Evolutionary conservation across 306 rosid genomes (phyloP), one percentile per base, ranked within the genome.

Genomic region (Castanopsis chinensis): DNA sequence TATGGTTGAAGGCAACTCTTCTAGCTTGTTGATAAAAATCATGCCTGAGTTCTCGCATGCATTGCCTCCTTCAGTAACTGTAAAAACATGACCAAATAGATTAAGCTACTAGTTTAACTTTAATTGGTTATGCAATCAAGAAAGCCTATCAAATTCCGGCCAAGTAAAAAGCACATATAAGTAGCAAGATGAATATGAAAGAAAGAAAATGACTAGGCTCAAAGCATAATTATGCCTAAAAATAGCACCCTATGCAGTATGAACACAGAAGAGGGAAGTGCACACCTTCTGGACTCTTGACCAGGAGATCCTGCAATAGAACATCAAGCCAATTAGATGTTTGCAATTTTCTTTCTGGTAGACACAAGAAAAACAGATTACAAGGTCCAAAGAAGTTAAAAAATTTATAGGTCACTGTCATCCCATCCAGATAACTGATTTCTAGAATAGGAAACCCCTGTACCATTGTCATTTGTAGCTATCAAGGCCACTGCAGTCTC

Each of bases 1-100:
- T 21, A 92, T 83, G 8, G 85, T 86, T 82, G 91, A 85, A 41
- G 95, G 95, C 69, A 95, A 90, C 82, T 89, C 95, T 53, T 83
- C 92, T 72, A 95, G 83, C 73, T 84, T 86, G 74, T 87, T 86
- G 72, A 95, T 90, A 61, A 67, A 76, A 79, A 84, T 35, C 51
- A 30, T 23, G 69, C 84, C 76, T 58, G 84, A 69, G 73, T 75
- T 71, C 76, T 80, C 74, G 75, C 82, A 73, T 65, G 81, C 72
- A 72, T 51, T 78, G 43, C 79, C 79, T 73, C 86, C 89, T 77
- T 88, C 91, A 85, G 23, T 65, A 71, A 76, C 87, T 85, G 74
- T 75, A 81, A 83, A 7, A 21, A 79, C 71, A 54, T 52, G 37
- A 68, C 54, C 6, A 45, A 3, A 27, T 19, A 63, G 5, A 65